These are phyloP conservation scores for Mycosphaerelloides madeirae DNA, from an alignment of 2,329 filamentous ascomycete species.

Conservation along the genomic window DNA sequence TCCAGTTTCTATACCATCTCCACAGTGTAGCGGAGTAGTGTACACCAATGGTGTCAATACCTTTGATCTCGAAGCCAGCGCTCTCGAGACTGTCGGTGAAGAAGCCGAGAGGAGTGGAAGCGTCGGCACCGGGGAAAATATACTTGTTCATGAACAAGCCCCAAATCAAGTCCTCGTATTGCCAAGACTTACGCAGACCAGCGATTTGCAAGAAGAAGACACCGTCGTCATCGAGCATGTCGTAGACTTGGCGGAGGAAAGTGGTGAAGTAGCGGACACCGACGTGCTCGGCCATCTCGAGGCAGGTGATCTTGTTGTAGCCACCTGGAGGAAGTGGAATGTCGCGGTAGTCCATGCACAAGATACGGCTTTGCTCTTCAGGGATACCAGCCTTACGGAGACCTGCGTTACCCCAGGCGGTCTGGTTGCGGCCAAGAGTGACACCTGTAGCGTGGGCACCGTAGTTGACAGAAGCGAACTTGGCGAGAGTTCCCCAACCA, in stretches of 20 bases:
- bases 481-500: constrained; percentile 94
- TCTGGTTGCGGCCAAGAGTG: constrained; percentile 93
- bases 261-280: constrained; percentile 79
- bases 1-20: constrained; percentile 99
- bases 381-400: constrained; percentile 75
- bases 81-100: constrained; percentile 80
- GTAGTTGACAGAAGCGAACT: constrained; percentile 89
- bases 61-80: constrained; percentile 86
- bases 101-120: constrained; percentile 85
- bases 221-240: constrained; percentile 96
- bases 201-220: constrained; percentile 95
- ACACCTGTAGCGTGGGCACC: constrained; percentile 81
- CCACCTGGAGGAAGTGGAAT: constrained; percentile 68
- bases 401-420: constrained; percentile 89
- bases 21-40: constrained; percentile 96
- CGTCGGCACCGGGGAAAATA: constrained; percentile 94
- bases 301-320: constrained; percentile 93
- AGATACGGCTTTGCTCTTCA: constrained; percentile 83
- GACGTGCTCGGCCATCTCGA: constrained; percentile 99
- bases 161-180: constrained; percentile 97
- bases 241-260: constrained; percentile 82
- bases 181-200: constrained; percentile 89
- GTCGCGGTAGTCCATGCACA: constrained; percentile 97
- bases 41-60: constrained; percentile 86
- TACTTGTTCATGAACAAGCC: constrained; percentile 99